These are phyloP conservation scores for Lignosus rhinocerotis DNA, from an alignment of 1,284 basidiomycete genomes.

Conservation along the genomic window DNA sequence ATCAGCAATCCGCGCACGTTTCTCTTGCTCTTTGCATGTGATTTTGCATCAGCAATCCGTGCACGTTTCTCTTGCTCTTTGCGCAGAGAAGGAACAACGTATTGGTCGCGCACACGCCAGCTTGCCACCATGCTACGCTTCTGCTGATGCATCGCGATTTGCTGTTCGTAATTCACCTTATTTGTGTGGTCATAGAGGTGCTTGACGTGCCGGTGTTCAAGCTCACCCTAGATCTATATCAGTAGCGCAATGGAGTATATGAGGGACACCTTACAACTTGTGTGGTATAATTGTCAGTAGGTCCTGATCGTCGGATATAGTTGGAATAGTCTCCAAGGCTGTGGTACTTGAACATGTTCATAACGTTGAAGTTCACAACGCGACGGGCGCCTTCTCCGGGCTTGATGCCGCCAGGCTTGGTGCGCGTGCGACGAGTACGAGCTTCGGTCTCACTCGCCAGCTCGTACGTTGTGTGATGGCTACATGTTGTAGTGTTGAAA, in stretches of 20 bases:
- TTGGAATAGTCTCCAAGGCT: no score
- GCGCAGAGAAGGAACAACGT: background rate
- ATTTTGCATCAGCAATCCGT: background rate
- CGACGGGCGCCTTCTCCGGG: constrained; percentile 1
- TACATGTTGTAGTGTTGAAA: no score
- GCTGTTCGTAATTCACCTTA: constrained; percentile 23
- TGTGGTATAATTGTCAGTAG: no score
- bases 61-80: background rate
- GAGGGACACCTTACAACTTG: no score
- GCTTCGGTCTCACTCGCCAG: no score
- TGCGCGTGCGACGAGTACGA: no score
- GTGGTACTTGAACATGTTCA: no score
- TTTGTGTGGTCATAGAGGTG: constrained; percentile 33
- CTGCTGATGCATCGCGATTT: background rate
- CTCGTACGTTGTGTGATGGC: no score
- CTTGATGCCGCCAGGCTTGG: no score
- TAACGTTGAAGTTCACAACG: constrained; percentile 15
- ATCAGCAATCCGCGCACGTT: background rate
- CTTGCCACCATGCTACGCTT: background rate
- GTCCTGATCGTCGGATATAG: no score
- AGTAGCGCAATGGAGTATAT: no score
- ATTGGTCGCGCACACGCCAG: background rate
- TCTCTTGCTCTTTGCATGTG: no score
- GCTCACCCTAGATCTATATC: constrained; percentile 39
- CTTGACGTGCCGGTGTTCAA: constrained; percentile 36